Percentiles rank a stretch among this genome's conserved stretches.
Evolutionary conservation across 1,284 basidiomycete species (phyloP).

Genomic region (Sanghuangporus weigelae): DNA sequence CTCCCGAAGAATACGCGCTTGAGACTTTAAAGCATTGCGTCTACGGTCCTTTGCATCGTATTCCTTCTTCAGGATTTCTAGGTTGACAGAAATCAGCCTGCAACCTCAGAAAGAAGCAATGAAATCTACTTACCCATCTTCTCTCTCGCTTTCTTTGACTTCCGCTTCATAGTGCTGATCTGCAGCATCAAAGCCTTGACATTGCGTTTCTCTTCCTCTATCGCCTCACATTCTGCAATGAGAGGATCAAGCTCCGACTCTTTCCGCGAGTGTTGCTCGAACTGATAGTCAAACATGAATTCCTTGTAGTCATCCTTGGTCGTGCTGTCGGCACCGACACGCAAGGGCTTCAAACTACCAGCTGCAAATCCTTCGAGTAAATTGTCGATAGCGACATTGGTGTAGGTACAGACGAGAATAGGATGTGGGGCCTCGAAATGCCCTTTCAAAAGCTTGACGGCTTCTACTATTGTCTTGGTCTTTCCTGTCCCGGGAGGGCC

Average conservation of each 20-base stretch:
- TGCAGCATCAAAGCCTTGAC: background rate
- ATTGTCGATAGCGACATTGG: slow-evolving; percentile 94
- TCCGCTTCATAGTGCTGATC: background rate
- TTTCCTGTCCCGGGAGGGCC: slow-evolving; percentile 98
- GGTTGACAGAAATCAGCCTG: background rate
- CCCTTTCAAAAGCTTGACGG: slow-evolving; percentile 78
- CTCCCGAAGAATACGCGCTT: slow-evolving; percentile 44
- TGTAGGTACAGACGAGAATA: slow-evolving; percentile 86
- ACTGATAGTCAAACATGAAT: slow-evolving; percentile 63
- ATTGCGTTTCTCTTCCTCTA: slow-evolving; percentile 26
- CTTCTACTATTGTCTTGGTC: slow-evolving; percentile 86
- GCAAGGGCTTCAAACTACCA: slow-evolving; percentile 67
- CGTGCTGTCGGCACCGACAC: slow-evolving; percentile 65
- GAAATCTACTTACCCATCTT: background rate
- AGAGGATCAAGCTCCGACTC: slow-evolving; percentile 35
- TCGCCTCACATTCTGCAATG: slow-evolving; percentile 28
- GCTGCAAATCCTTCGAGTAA: slow-evolving; percentile 70
- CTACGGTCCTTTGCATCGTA: slow-evolving; percentile 2
- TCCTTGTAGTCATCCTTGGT: slow-evolving; percentile 52
- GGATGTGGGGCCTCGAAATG: slow-evolving; percentile 84
- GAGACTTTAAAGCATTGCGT: slow-evolving; percentile 30
- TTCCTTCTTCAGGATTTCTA: slow-evolving; percentile 12
- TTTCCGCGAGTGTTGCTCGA: slow-evolving; percentile 58
- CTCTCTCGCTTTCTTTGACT: slow-evolving; percentile 26
- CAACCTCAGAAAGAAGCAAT: background rate